Conservation (phyloP, 2,329 filamentous ascomycete species). For the Ceratocystis destructans region DNA sequence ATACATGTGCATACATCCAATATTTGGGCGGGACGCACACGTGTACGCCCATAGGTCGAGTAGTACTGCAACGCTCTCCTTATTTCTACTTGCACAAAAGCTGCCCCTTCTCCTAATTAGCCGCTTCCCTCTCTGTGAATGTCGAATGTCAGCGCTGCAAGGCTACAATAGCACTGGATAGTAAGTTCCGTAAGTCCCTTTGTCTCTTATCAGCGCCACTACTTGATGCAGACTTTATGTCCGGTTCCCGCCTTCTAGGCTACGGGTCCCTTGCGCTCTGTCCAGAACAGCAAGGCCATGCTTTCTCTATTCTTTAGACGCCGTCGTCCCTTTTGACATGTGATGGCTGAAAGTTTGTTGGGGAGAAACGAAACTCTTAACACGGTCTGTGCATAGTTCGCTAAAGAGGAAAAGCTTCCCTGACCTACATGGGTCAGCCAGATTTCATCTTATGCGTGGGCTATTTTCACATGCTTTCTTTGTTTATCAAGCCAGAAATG, state of each 20-base stretch:
- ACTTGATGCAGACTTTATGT: background rate
- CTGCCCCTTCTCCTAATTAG: background rate
- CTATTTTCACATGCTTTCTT: conserved; percentile 8
- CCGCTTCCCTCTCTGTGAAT: no score
- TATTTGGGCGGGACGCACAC: background rate
- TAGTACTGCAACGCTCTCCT: background rate
- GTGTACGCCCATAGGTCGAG: background rate
- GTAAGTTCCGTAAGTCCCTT: background rate
- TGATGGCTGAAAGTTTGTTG: conserved; percentile 3
- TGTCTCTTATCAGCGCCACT: background rate
- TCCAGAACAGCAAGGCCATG: background rate
- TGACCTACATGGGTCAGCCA: background rate
- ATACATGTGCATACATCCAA: background rate
- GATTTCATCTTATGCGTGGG: background rate
- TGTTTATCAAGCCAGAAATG: background rate
- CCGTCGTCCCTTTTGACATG: background rate
- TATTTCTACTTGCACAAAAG: background rate
- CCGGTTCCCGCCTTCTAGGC: background rate
- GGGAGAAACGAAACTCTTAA: conserved; percentile 2
- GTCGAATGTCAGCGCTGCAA: no score
- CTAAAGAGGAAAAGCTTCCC: background rate
- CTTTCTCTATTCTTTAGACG: background rate
- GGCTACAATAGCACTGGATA: no score
- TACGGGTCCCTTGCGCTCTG: background rate
- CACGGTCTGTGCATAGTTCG: background rate